phyloP scores from a whole-genome alignment of 306 rosid species.

The Vigna trinervia region DNA sequence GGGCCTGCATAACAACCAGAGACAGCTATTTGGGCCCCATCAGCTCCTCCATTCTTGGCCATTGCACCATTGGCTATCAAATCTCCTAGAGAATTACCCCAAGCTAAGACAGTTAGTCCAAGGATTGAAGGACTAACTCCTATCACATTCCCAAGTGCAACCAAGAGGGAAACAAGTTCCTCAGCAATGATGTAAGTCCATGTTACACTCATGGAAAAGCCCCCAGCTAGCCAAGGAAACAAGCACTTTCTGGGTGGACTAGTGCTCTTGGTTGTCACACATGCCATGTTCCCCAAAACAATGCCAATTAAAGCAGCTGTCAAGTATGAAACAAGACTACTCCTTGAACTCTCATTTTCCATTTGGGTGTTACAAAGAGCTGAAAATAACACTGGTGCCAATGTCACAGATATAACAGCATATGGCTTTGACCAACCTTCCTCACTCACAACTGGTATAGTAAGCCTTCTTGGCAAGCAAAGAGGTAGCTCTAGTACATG shows the following conservation, averaged over 20 bases:
- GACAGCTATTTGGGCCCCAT: conserved; percentile 44
- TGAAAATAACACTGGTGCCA: conserved; percentile 40
- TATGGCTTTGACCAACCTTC: conserved; percentile 44
- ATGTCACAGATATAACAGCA: conserved; percentile 35
- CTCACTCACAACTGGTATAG: conserved; percentile 39
- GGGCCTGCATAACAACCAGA: conserved; percentile 46
- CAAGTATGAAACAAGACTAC: conserved; percentile 36
- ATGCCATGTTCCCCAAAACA: conserved; percentile 44
- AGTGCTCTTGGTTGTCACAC: conserved; percentile 44
- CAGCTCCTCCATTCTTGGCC: conserved; percentile 43
- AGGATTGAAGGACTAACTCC: conserved; percentile 47
- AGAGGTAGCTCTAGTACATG: conserved; percentile 39
- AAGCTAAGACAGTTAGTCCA: conserved; percentile 41
- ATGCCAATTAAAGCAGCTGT: conserved; percentile 42
- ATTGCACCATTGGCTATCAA: conserved; percentile 46
- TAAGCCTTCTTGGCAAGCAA: conserved; percentile 40
- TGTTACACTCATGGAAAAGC: conserved; percentile 47
- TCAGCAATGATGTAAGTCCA: conserved; percentile 47
- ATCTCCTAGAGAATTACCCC: conserved; percentile 46
- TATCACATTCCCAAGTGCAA: conserved; percentile 37
- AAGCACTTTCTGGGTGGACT: conserved; percentile 44
- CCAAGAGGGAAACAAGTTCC: conserved; percentile 41
- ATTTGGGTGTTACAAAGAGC: conserved; percentile 37
- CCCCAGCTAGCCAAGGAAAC: conserved; percentile 47
- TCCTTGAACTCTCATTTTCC: conserved; percentile 38